Base-by-base conservation (phyloP, 2,329 filamentous ascomycete species). In the Metarhizium humberi region DNA sequence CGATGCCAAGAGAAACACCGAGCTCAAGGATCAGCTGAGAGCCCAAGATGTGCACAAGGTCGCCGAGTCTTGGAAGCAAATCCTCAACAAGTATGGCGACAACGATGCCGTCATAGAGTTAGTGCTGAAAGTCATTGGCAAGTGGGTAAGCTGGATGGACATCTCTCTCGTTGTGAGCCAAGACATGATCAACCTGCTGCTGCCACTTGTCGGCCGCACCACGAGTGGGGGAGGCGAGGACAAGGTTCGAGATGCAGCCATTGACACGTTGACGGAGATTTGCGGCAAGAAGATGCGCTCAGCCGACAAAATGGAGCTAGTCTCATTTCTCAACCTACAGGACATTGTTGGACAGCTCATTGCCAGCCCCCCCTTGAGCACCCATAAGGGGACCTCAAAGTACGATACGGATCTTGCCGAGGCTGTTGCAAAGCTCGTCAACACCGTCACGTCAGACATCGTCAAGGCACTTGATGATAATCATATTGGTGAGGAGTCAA, bases 91-190 rank as follows among this genome's bases (percentile, higher is more conserved):
- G 64, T 97, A 92, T 80, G 78, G 79, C 61, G 81, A 81, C 65
- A 82, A 87, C 61, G 85, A 91, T 65, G 69, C 74, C 46, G 80
- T 97, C 56, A 80, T 95, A 47, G 91, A 96, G 69, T 85, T 95
- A 79, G 92, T 89, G 63, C 78, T 99, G 53, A 90, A 87, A 71
- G 87, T 91, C n/a, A 84, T 99, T 61, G 91, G 90, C 42, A 94
- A 92, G 69, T 99, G 94, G 92, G 91, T 96, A 58, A 95, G 91
- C 79, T 99, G 94, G 94, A 95, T 95, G 66, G 94, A 97, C 67
- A 97, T 99, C 64, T 88, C 88, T 52, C 78, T 99, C 56, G 85
- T 99, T 48, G 90, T 99, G 64, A 95, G 95, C 70, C 84, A 92
- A 67, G 82, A 86, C 54, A 94, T 96, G 80, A 83, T 97, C 64